These are phyloP conservation scores for Aspergillus intermedius DNA, from an alignment of 2,329 filamentous ascomycete species.

Conservation along the genomic window DNA sequence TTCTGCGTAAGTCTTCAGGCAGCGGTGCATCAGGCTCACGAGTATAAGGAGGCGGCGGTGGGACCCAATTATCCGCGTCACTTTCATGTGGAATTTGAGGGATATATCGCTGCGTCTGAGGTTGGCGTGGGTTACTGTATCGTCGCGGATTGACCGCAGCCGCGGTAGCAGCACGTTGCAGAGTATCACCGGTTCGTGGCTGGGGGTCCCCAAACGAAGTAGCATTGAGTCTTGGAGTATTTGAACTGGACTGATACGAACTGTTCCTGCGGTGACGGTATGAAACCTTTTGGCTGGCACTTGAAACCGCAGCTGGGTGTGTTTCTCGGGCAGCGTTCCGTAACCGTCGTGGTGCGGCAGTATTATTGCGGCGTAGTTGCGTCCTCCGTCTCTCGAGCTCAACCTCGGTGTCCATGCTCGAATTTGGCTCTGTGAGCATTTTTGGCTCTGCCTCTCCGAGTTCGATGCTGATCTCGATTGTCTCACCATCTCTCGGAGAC, in stretches of 20 bases:
- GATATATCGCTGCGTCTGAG: slow-evolving; percentile 31
- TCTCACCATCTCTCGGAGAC: slow-evolving; percentile 48
- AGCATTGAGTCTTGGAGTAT: slow-evolving; percentile 13
- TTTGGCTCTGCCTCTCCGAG: slow-evolving; percentile 66
- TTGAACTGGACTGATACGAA: slow-evolving; percentile 20
- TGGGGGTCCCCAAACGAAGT: slow-evolving; percentile 62
- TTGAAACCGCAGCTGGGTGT: slow-evolving; percentile 16
- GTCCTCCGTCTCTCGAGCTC: slow-evolving; percentile 71
- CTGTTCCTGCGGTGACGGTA: slow-evolving; percentile 19
- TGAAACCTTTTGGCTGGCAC: slow-evolving; percentile 8
- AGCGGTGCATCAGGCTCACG: slow-evolving; percentile 30
- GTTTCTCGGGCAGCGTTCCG: slow-evolving; percentile 16
- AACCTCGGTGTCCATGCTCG: slow-evolving; percentile 70
- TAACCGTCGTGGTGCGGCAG: slow-evolving; percentile 28
- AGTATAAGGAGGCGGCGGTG: slow-evolving; percentile 70
- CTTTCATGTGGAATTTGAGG: slow-evolving; percentile 75
- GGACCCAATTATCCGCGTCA: slow-evolving; percentile 82
- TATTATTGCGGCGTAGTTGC: slow-evolving; percentile 53
- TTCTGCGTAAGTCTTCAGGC: slow-evolving; percentile 30
- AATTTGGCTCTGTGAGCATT: slow-evolving; percentile 63
- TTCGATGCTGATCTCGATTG: slow-evolving; percentile 60
- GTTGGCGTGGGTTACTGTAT: slow-evolving; percentile 48
- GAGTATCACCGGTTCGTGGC: slow-evolving; percentile 62
- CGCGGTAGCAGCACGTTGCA: slow-evolving; percentile 66
- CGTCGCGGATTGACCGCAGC: slow-evolving; percentile 65